phyloP scores from a whole-genome alignment of 2,329 filamentous ascomycete species.

The Pseudogymnoascus sp. region DNA sequence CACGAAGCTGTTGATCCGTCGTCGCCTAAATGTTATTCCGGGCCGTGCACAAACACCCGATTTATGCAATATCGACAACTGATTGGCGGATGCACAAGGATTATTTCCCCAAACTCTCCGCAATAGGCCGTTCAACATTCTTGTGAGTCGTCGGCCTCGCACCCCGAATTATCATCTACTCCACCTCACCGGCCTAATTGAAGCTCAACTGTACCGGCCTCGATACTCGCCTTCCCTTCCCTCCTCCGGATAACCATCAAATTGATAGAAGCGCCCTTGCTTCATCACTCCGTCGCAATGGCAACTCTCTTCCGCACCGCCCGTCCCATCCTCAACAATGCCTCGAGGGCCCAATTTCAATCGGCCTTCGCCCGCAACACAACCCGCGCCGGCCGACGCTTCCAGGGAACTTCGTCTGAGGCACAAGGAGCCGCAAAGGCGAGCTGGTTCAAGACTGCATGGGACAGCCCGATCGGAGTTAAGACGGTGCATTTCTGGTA shows the following conservation, averaged over 20 bases:
- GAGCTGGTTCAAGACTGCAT: slow-evolving; percentile 67
- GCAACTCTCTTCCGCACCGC: slow-evolving; percentile 41
- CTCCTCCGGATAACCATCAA: not conserved
- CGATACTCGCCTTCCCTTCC: not conserved
- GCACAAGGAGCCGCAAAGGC: slow-evolving; percentile 34
- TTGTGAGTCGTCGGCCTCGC: slow-evolving; percentile 3
- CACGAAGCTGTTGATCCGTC: slow-evolving; percentile 1
- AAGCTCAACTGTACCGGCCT: not conserved
- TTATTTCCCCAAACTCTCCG: slow-evolving; percentile 6
- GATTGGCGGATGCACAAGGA: slow-evolving; percentile 4
- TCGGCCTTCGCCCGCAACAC: slow-evolving; percentile 31
- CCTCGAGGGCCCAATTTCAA: slow-evolving; percentile 45
- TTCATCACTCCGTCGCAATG: slow-evolving; percentile 12
- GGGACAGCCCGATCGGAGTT: slow-evolving; percentile 70
- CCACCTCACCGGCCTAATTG: not conserved
- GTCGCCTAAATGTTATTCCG: not conserved
- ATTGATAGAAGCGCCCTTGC: not conserved
- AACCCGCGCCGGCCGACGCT: slow-evolving; percentile 45
- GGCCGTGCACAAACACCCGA: slow-evolving; percentile 3
- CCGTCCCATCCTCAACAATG: slow-evolving; percentile 48
- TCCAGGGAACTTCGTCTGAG: slow-evolving; percentile 57
- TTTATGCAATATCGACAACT: not conserved
- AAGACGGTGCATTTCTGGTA: slow-evolving; percentile 99
- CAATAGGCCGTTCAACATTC: slow-evolving; percentile 5
- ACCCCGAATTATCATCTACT: slow-evolving; percentile 6